Evolutionary conservation across 108 stramenopile genomes (phyloP).

Genomic region (Stephanodiscus minutulus): DNA sequence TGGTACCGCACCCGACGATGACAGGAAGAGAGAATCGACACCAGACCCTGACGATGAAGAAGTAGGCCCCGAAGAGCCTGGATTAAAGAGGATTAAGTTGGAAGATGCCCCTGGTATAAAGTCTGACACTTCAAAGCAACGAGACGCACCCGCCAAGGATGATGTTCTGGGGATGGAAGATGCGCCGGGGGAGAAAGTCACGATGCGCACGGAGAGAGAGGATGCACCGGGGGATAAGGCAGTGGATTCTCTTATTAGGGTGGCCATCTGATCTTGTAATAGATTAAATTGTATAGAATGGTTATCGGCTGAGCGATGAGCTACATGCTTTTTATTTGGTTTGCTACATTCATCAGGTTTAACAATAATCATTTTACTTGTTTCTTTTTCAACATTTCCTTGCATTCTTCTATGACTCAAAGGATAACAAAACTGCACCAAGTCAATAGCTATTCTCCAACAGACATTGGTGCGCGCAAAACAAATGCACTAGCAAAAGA

Average conservation of each 20-base stretch:
- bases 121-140: neutral
- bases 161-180: conserved; percentile 4
- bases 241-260: neutral
- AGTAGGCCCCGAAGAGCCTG: neutral
- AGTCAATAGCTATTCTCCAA: no score
- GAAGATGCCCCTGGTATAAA: conserved; percentile 1
- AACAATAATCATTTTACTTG: no score
- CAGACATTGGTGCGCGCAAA: no score
- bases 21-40: conserved; percentile 23
- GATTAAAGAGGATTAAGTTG: neutral
- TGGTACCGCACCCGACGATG: conserved; percentile 7
- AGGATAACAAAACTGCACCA: no score
- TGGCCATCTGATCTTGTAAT: no score
- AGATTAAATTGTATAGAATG: no score
- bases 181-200: conserved; percentile 8
- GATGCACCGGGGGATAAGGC: neutral
- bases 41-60: conserved; percentile 16
- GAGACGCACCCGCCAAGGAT: conserved; percentile 1
- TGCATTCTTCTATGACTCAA: no score
- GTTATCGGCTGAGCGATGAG: no score
- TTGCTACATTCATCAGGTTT: no score
- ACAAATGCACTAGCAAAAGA: no score
- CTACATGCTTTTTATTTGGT: no score
- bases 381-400: no score
- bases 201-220: neutral